Base-by-base conservation (phyloP, 305 asterid genomes). In the Fraxinus xanthoxyloides region DNA sequence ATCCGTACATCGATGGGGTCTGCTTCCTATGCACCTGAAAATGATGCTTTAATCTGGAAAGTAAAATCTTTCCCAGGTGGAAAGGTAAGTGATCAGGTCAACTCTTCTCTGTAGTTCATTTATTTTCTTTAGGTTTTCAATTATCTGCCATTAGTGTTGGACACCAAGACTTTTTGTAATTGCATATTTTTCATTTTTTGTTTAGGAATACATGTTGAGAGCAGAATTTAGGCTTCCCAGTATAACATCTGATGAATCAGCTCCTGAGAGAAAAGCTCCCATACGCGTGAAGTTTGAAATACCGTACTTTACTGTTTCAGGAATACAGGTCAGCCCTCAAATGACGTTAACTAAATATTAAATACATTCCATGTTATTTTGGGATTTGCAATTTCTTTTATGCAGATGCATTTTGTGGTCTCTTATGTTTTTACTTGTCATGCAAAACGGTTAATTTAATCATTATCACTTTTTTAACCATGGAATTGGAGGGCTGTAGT, bases 251-350 rank as follows among this genome's bases (percentile, higher is more conserved):
- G 99, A 95, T 85, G 98, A 94, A 35, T 82, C 94, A 80, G 83
- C 86, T 46, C 95, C 96, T 0, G 99, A 95, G 86, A 92, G 97
- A 88, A 95, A 95, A 85, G 98, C 99, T 89, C 99, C 99, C 9
- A 91, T 95, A 34, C 88, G 97, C 77, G 97, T 95, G 87, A 95
- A 95, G 88, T 95, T 95, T 87, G 99, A 95, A 86, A 95, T 95
- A 84, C 99, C 99, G 12, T 95, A 95, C 87, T 95, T 95, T 88
- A 95, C 99, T 23, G 98, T 94, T 85, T 95, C 98, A 23, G 98
- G 98, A 85, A 93, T 95, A 86, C 98, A 95, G 97, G 98, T 92
- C 81, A 86, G 84, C 85, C 48, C 69, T 76, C 28, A 61, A 69
- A 63, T 63, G 31, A 63, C 9, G 7, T 63, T 63, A 23, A 7